Evolutionary conservation across 2,329 filamentous ascomycete genomes (phyloP), one percentile per base, ranked within the genome.

Genomic region (Pyrenophora teres): DNA sequence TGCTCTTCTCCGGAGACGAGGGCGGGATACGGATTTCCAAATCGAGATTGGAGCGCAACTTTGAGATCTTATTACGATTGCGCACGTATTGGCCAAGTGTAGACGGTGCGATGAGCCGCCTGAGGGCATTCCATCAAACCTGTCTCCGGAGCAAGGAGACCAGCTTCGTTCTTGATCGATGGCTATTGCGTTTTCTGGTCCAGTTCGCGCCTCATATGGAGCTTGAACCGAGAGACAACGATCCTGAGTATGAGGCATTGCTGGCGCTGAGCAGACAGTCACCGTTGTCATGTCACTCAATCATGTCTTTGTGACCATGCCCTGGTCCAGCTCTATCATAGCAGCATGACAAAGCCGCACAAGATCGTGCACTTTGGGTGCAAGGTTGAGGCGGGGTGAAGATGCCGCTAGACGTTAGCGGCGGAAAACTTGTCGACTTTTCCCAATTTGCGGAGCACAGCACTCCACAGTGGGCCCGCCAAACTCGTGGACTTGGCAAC

Each of bases 191-290:
- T 36, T 65, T 65, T 49, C 50, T 65, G 16, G 60, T 65, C 10
- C 62, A 65, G 19, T 65, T 65, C 43, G 60, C 62, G 4, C 62
- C 62, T 46, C 62, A 65, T 21, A 62, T 65, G 59, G 62, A 65
- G 46, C 59, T 60, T 19, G 62, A 65, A 48, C 62, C 62, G 46
- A 57, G 62, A 37, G 62, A 65, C 31, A 63, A 65, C 25, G 62
- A 65, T 33, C 60, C 62, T 12, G 54, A 65, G 23, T 65, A 65
- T 36, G 60, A 63, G 44, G 62, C 62, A 27, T 42, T 65, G 13
- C 50, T 62, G 18, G 58, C 62, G 18, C 46, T 65, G 33, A 63
- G 60, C 31, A 65, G 59, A 39, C 62, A 65, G 18, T 65, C 62
- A 18, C 62, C 62, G 10, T 43, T 56, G 15, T 65, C 62, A n/a